These are phyloP conservation scores for Berberis vulgaris DNA, from an alignment of 164 flowering plant genomes.

Conservation along the genomic window DNA sequence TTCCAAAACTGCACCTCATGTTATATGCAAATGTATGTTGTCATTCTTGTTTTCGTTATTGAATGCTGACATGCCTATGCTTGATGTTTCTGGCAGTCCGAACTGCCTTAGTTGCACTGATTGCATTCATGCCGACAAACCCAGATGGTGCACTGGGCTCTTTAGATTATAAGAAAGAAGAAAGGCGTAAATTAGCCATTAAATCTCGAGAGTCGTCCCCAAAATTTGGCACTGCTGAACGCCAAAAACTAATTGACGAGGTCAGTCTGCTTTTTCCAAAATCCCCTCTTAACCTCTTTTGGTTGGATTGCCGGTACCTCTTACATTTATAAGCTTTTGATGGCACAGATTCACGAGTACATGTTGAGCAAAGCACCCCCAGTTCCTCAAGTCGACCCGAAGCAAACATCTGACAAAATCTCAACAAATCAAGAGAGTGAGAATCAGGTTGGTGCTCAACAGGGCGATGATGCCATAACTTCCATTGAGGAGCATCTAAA, in stretches of 20 bases:
- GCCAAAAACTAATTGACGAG: slow-evolving; percentile 91
- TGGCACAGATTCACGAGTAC: slow-evolving; percentile 70
- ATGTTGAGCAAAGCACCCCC: slow-evolving; percentile 90
- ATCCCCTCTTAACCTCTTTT: background rate
- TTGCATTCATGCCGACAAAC: slow-evolving; percentile 97
- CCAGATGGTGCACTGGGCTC: slow-evolving; percentile 97
- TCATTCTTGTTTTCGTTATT: background rate
- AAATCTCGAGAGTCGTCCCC: slow-evolving; percentile 91
- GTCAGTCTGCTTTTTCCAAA: slow-evolving; percentile 18
- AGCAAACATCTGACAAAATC: slow-evolving; percentile 23
- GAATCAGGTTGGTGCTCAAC: slow-evolving; percentile 16
- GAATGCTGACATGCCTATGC: slow-evolving; percentile 3
- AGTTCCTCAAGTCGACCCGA: slow-evolving; percentile 37
- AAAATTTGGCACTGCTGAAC: slow-evolving; percentile 67
- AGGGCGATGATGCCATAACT: slow-evolving; percentile 11
- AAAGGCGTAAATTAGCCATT: slow-evolving; percentile 70
- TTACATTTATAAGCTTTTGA: background rate
- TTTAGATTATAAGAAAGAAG: slow-evolving; percentile 80
- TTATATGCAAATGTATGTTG: background rate
- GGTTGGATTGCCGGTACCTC: background rate
- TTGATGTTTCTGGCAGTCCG: slow-evolving; percentile 44
- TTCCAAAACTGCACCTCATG: no score
- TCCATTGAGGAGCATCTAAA: slow-evolving; percentile 19
- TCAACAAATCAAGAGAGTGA: slow-evolving; percentile 23
- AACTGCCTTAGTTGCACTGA: slow-evolving; percentile 89